Base-by-base conservation (phyloP, 192 early-diverging fungal genomes). In the Mortierella alpina region DNA sequence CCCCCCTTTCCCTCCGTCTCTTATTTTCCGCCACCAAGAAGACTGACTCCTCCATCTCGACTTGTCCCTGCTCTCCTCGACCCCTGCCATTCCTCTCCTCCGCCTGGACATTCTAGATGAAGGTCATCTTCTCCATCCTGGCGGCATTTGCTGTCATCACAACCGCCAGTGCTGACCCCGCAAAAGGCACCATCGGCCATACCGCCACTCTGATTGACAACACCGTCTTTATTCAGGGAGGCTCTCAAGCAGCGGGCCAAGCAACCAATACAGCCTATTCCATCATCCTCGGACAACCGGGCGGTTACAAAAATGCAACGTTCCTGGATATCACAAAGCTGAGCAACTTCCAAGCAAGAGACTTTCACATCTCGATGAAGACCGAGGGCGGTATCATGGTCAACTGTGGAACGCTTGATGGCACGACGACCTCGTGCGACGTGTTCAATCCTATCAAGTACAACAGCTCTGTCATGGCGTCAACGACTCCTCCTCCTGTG, bases 171-270 rank as follows among this genome's bases (percentile, higher is more conserved):
- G 31, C 31, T 31, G 31, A 31, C 31, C n/a, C 63, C 15, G 68
- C 75, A 46, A 48, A n/a, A 3, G 40, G 20, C 47, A 66, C 64
- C 13, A 4, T 51, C 20, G 77, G 77, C 13, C 77, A 80, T 31
- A 68, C 77, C 0, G 77, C 70, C 1, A 41, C 45, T 8, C 14
- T 80, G 11, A 20, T 66, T 15, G 70, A 68, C 47, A 68, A 63
- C 13, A 72, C 66, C 4, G 60, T 80, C 47, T 80, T 72, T 52
- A 80, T 80, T 15, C 77, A 72, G 59, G 77, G 77, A 7, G 77
- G 77, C 14, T 22, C 10, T 7, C 41, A 41, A 0, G 4, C 54
- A 14, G 59, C 20, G 1, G 57, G 49, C 40, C 18, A 5, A 14
- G 17, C 63, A 15, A 49, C 51, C 17, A 70, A 63, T 8, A 56